These are phyloP conservation scores for Cochlearia excelsa DNA, from an alignment of 345 rosid genomes.

Conservation along the genomic window DNA sequence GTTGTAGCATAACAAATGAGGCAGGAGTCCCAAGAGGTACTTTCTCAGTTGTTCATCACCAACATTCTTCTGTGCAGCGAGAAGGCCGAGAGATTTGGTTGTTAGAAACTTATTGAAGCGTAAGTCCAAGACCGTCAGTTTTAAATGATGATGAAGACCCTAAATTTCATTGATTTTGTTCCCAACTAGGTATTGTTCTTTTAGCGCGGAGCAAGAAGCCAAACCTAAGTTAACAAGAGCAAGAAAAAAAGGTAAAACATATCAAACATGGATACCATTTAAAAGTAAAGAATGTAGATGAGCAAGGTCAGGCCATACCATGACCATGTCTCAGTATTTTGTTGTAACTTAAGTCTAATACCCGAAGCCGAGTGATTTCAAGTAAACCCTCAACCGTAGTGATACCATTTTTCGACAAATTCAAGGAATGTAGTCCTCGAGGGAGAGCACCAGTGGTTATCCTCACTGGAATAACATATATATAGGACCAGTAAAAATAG, in stretches of 20 bases:
- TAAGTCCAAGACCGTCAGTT: conserved; percentile 72
- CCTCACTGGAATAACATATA: conserved; percentile 47
- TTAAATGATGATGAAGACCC: conserved; percentile 92
- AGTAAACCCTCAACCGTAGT: conserved; percentile 85
- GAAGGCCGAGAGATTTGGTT: conserved; percentile 82
- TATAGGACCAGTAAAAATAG: conserved; percentile 16
- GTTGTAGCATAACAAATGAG: conserved; percentile 73
- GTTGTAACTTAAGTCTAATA: conserved; percentile 90
- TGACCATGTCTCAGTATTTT: conserved; percentile 80
- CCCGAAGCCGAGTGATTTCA: conserved; percentile 85
- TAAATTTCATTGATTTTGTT: conserved; percentile 89
- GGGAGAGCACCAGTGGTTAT: conserved; percentile 90
- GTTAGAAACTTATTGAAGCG: conserved; percentile 90
- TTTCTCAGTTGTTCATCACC: conserved; percentile 94
- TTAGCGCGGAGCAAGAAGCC: conserved; percentile 90
- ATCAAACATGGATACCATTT: conserved; percentile 16
- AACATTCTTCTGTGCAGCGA: conserved; percentile 91
- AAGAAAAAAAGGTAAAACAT: neutral
- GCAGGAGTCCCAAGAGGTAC: conserved; percentile 72
- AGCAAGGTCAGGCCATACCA: conserved; percentile 46
- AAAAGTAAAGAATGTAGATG: conserved; percentile 9
- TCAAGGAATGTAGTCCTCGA: conserved; percentile 77
- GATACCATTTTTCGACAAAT: conserved; percentile 77
- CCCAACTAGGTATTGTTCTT: conserved; percentile 89
- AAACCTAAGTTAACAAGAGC: conserved; percentile 46